Base-by-base conservation (phyloP, 2,329 filamentous ascomycete species). In the Colletotrichum higginsianum region DNA sequence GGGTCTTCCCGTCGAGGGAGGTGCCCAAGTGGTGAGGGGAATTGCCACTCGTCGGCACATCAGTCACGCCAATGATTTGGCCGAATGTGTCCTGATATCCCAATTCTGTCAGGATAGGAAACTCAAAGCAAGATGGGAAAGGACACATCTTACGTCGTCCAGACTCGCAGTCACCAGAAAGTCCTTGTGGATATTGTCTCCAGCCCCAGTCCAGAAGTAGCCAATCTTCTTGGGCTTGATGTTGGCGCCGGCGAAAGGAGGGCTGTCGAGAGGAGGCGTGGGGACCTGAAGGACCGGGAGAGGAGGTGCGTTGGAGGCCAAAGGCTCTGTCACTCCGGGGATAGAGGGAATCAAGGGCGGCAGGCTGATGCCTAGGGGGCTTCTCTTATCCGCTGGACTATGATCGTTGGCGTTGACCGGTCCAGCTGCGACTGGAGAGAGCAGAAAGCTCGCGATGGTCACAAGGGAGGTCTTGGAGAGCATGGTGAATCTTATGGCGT, bases 141-240 rank as follows among this genome's bases (percentile, higher is more conserved):
- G 18, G 15, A 23, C 46, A n/a, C 9, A 55, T 74, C 82, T 78
- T 75, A 86, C 84, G 82, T 90, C 89, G 74, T 91, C 89, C 5
- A 91, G 84, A 77, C 85, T 88, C 78, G 87, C 86, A 0, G 88
- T 89, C 1, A 87, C 87, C 53, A 91, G 78, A 78, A 90, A 91
- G 74, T 90, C 86, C 77, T 86, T 86, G 79, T 91, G 88, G 57
- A 84, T 76, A 75, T 91, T 90, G 75, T 91, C 88, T 46, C 87
- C 89, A 44, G 89, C 83, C 21, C 85, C 89, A 63, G 88, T 90
- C 88, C 88, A 91, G 81, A 91, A 90, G 79, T 90, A 90, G 0
- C 88, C 89, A 77, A 91, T 88, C 82, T 91, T 91, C 86, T 91
- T 91, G 38, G 89, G 89, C 80, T 87, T 87, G 77, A 91, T 85